These are phyloP conservation scores for Cladophialophora carrionii DNA, from an alignment of 2,329 filamentous ascomycete genomes.

Conservation along the genomic window DNA sequence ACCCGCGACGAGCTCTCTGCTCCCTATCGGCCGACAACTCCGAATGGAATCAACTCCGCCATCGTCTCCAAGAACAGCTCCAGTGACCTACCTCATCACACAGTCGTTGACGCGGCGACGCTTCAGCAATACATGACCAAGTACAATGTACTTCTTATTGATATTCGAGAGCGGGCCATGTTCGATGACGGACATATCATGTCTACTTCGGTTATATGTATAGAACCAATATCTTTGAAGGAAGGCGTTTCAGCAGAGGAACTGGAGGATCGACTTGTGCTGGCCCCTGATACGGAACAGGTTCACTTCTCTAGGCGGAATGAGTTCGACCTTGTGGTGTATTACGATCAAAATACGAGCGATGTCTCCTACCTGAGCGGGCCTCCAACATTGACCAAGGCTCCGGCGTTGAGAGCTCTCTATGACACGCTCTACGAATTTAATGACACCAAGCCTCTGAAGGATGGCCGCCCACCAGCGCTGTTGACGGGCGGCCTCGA, in stretches of 20 bases:
- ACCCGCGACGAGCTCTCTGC: constrained; percentile 43
- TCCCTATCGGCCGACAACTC: constrained; percentile 51
- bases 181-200: constrained; percentile 91
- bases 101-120: constrained; percentile 68
- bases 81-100: constrained; percentile 58
- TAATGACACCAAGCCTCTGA: constrained; percentile 76
- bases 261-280: constrained; percentile 56
- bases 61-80: constrained; percentile 50
- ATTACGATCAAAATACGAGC: constrained; percentile 75
- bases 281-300: constrained; percentile 64
- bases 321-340: constrained; percentile 83
- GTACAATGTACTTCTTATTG: constrained; percentile 76
- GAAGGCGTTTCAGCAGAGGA: constrained; percentile 68
- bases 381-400: constrained; percentile 50
- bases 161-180: constrained; percentile 76
- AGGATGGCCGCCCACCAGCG: constrained; percentile 67
- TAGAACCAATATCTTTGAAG: constrained; percentile 79
- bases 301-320: constrained; percentile 71
- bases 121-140: constrained; percentile 70
- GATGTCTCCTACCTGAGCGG: constrained; percentile 60
- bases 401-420: constrained; percentile 68
- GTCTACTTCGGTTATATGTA: constrained; percentile 79
- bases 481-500: constrained; percentile 80
- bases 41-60: constrained; percentile 47
- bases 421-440: constrained; percentile 81